Conservation (phyloP, 148 eudicot species). For the Talinum fruticosum region DNA sequence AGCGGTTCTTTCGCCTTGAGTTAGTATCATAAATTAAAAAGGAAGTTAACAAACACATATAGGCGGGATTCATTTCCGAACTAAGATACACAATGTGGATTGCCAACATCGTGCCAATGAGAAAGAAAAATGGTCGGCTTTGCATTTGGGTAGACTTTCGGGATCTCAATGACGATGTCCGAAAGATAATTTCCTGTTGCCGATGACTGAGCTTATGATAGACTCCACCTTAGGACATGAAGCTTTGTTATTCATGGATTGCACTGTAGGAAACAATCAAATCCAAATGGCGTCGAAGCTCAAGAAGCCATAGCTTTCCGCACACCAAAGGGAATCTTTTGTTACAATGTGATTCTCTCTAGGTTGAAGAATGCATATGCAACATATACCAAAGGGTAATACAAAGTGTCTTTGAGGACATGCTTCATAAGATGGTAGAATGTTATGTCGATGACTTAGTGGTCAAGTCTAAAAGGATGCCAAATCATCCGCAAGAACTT, state of each 20-base stretch:
- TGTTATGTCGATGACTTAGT: no score
- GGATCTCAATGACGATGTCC: constrained; percentile 9
- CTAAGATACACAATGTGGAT: background rate
- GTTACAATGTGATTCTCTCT: constrained; percentile 15
- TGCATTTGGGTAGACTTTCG: constrained; percentile 6
- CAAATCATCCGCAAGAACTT: background rate
- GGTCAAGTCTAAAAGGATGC: no score
- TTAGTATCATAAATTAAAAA: background rate
- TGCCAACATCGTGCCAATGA: background rate
- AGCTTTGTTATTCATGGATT: background rate
- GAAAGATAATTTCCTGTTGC: background rate
- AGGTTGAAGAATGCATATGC: background rate
- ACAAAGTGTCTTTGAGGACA: no score
- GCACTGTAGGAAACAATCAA: background rate
- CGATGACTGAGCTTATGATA: background rate
- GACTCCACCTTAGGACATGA: background rate
- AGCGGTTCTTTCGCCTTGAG: constrained; percentile 7
- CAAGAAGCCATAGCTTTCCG: no score
- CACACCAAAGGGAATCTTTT: constrained; percentile 13
- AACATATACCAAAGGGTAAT: no score
- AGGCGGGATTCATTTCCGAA: background rate
- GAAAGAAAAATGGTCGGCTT: constrained; percentile 10
- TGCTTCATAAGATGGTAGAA: no score
- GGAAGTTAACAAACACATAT: background rate
- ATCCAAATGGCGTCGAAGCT: background rate